Base-by-base conservation (phyloP, 495 filamentous ascomycete genomes). In the Darksidea phi region DNA sequence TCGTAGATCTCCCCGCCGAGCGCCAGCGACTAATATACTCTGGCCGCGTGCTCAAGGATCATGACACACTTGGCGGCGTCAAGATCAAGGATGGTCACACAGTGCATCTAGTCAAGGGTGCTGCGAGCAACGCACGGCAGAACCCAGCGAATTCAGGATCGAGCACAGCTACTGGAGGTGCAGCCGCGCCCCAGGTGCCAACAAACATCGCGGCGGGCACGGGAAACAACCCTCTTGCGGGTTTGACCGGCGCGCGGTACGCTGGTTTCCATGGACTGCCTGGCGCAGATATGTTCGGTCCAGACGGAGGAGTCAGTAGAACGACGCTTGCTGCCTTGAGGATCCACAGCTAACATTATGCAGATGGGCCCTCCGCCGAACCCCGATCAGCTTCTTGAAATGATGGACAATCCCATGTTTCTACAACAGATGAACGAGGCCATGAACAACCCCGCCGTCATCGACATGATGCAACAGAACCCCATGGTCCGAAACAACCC, bases 71-170 rank as follows among this genome's bases (percentile, higher is more conserved):
- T 43, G 84, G 79, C 54, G 82, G 84, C 23, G 95, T 95, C 76
- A 99, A 96, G 76, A 90, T 99, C 74, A 95, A 97, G 75, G 83
- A 89, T 56, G 88, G 89, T n/a, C 90, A 97, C 70, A 97, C 94
- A 8, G 84, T 97, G 59, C 95, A 99, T 73, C 80, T 99, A 68
- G 95, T 99, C 55, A 96, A 95, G 74, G 90, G 90, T 66, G 95
- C 95, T 28, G 87, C 86, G 23, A 97, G 93, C 79, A 97, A 96
- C 72, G 82, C 85, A 56, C 80, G 86, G 17, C 82, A 87, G 58
- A 82, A 82, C 49, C 79, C 84, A 13, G 72, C 84, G 25, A 76
- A 79, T 34, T 78, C 79, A 61, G 68, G 73, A 54, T 70, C 73
- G 26, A 71, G 81, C 12, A 70, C 82, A 12, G 69, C 82, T 17